Conservation (phyloP, 1,284 basidiomycete genomes). For the Naganishia albida region DNA sequence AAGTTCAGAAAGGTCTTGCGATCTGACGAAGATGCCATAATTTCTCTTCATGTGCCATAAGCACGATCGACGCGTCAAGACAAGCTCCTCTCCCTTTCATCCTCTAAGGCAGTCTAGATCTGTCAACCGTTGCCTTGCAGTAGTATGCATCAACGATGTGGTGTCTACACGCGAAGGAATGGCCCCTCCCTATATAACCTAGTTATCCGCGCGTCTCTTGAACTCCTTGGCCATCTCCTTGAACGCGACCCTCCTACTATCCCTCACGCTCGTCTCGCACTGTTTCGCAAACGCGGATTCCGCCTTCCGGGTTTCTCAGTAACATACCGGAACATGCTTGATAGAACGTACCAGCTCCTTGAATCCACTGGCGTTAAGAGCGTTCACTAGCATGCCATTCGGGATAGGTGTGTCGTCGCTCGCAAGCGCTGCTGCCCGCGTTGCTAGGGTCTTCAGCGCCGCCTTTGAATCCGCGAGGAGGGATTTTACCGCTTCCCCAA, state of each 20-base stretch:
- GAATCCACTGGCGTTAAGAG: constrained; percentile 11
- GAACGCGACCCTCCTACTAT: constrained; percentile 20
- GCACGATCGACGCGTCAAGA: constrained; percentile 16
- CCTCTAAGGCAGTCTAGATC: neutral
- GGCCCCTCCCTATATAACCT: neutral
- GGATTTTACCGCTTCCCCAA: constrained; percentile 18
- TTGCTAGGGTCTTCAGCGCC: constrained; percentile 15
- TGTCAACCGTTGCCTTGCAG: no score
- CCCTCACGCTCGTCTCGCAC: constrained; percentile 26
- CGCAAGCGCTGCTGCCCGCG: constrained; percentile 5
- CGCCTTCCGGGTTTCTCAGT: neutral
- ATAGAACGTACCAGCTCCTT: constrained; percentile 10
- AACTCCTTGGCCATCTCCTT: constrained; percentile 26
- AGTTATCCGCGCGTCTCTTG: constrained; percentile 19
- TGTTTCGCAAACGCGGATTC: constrained; percentile 22
- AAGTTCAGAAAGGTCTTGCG: neutral
- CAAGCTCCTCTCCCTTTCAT: neutral
- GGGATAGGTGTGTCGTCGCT: constrained; percentile 5
- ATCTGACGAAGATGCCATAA: neutral
- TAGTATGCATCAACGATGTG: no score
- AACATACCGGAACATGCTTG: neutral
- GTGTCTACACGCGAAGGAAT: no score
- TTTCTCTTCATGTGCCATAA: constrained; percentile 17
- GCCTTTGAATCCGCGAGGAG: constrained; percentile 16
- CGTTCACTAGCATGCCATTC: constrained; percentile 3